Percentiles rank a stretch among this genome's conserved stretches.
Conservation (phyloP, 1,284 basidiomycete genomes). For the Pseudozyma thailandica region DNA sequence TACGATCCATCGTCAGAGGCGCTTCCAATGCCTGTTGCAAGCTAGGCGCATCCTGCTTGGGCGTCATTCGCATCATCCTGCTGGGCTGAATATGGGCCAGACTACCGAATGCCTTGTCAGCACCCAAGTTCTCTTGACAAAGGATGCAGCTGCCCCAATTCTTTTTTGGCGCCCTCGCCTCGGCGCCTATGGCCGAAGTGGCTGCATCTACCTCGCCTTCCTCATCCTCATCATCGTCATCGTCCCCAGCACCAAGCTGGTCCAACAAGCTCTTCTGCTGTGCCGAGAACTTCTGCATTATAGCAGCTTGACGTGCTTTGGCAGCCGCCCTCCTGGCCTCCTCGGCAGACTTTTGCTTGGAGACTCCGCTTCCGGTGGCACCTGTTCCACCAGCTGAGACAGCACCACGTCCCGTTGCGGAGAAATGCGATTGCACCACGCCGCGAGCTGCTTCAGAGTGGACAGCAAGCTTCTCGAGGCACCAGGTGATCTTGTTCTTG, state of each 20-base stretch:
- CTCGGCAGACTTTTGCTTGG: slow-evolving; percentile 36
- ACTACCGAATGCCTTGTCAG: slow-evolving; percentile 81
- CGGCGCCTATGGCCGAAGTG: slow-evolving; percentile 14
- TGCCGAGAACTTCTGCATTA: slow-evolving; percentile 65
- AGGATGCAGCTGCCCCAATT: slow-evolving; percentile 87
- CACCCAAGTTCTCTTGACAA: slow-evolving; percentile 91
- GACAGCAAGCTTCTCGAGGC: slow-evolving; percentile 47
- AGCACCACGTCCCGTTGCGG: slow-evolving; percentile 28
- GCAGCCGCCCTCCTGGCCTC: slow-evolving; percentile 60
- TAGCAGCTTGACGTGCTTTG: slow-evolving; percentile 63
- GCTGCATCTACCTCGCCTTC: slow-evolving; percentile 43
- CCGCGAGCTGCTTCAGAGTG: slow-evolving; percentile 19
- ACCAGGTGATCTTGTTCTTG: slow-evolving; percentile 55
- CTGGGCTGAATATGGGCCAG: slow-evolving; percentile 92
- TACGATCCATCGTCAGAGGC: slow-evolving; percentile 66
- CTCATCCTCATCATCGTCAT: slow-evolving; percentile 55
- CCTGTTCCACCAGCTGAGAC: slow-evolving; percentile 13
- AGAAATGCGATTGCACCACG: slow-evolving; percentile 19
- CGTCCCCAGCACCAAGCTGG: slow-evolving; percentile 58
- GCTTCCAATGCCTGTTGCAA: slow-evolving; percentile 79
- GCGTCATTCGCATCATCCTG: slow-evolving; percentile 81
- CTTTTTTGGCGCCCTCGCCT: slow-evolving; percentile 32
- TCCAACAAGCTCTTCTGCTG: slow-evolving; percentile 65
- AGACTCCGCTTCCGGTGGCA: slow-evolving; percentile 4
- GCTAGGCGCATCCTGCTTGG: slow-evolving; percentile 74